Evolutionary conservation across 495 filamentous ascomycete species (phyloP).

Genomic region (Penicillium steckii): DNA sequence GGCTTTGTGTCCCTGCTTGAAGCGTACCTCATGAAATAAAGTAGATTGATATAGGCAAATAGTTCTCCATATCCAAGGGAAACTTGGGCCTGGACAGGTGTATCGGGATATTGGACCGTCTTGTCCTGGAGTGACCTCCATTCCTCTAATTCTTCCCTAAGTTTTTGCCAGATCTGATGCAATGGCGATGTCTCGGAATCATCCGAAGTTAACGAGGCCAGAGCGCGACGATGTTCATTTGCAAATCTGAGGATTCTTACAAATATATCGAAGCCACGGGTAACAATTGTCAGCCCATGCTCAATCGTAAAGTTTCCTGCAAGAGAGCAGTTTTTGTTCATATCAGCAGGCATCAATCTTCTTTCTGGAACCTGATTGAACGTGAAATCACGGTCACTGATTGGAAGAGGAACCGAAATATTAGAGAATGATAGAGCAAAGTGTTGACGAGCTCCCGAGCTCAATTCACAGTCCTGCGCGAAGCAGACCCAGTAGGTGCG

Average conservation of each 20-base stretch:
- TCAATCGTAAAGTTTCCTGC: constrained; percentile 34
- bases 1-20: neutral
- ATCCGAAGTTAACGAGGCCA: constrained; percentile 18
- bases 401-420: constrained; percentile 43
- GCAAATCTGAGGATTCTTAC: constrained; percentile 45
- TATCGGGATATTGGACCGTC: constrained; percentile 39
- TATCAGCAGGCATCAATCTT: constrained; percentile 38
- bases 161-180: constrained; percentile 28
- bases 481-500: constrained; percentile 48
- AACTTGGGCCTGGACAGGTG: constrained; percentile 41
- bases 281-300: constrained; percentile 39
- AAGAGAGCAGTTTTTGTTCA: constrained; percentile 24
- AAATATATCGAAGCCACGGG: constrained; percentile 45
- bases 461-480: constrained; percentile 45
- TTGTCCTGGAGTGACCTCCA: constrained; percentile 42
- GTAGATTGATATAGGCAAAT: constrained; percentile 45
- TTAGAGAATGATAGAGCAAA: constrained; percentile 44
- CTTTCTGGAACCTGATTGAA: constrained; percentile 28
- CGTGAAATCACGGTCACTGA: constrained; percentile 42
- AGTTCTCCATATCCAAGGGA: constrained; percentile 43
- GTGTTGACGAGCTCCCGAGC: constrained; percentile 44
- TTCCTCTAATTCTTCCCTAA: constrained; percentile 42
- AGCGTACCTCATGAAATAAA: constrained; percentile 44
- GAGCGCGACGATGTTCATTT: constrained; percentile 39
- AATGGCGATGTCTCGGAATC: constrained; percentile 16